Percentiles rank a stretch among this genome's conserved stretches.
Evolutionary conservation across 352 stramenopile genomes (phyloP).

Genomic region (Phytophthora citricola): DNA sequence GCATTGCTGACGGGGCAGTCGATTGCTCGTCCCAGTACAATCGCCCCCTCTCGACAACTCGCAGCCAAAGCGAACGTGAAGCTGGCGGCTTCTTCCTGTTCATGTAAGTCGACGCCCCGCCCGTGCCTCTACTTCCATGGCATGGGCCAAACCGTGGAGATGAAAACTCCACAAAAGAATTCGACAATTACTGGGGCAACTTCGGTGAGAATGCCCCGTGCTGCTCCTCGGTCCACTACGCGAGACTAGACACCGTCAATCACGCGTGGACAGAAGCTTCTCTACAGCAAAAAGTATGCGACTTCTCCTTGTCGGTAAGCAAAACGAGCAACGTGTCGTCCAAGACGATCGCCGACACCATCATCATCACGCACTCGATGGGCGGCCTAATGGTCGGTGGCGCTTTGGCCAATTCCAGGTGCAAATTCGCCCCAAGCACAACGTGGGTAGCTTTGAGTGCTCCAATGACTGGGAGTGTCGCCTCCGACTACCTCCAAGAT

Average conservation of each 20-base stretch:
- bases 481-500: slow-evolving; percentile 10
- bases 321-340: slow-evolving; percentile 2
- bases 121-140: slow-evolving; percentile 17
- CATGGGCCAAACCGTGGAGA: slow-evolving; percentile 1
- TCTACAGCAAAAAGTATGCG: slow-evolving; percentile 6
- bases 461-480: neutral
- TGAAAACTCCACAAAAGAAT: neutral
- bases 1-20: neutral
- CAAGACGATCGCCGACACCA: slow-evolving; percentile 1
- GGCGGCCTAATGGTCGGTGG: neutral
- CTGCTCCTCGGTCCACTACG: slow-evolving; percentile 2
- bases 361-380: slow-evolving; percentile 7
- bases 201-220: slow-evolving; percentile 1
- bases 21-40: neutral
- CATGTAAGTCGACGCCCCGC: slow-evolving; percentile 6
- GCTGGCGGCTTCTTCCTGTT: neutral
- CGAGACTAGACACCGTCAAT: slow-evolving; percentile 1
- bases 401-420: neutral
- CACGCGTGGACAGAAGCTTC: slow-evolving; percentile 3
- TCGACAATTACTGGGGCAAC: neutral
- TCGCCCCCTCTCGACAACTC: neutral
- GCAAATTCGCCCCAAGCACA: neutral
- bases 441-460: slow-evolving; percentile 6
- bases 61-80: neutral
- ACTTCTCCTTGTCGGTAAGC: slow-evolving; percentile 1